Conservation (phyloP, 441 rosid species). For the Populus hybrid region DNA sequence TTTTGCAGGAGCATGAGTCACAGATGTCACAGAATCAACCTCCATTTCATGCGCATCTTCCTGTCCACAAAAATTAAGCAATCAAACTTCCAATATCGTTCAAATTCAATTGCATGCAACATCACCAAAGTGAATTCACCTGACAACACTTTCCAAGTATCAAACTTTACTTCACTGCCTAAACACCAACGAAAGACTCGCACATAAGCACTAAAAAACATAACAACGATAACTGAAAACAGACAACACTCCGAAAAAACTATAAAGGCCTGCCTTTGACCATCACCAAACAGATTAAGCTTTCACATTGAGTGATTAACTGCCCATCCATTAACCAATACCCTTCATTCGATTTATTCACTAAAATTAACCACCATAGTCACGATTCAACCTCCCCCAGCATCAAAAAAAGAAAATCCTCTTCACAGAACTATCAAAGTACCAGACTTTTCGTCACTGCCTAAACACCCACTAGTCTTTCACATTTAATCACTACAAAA, state of each 20-base stretch:
- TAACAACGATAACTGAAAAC: not conserved
- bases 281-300: not conserved
- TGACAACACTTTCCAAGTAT: not conserved
- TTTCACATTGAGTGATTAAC: not conserved
- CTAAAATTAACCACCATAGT: not conserved
- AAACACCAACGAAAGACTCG: not conserved
- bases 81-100: not conserved
- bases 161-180: not conserved
- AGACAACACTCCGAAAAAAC: not conserved
- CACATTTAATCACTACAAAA: not conserved
- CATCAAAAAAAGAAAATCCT: not conserved
- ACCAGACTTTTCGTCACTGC: not conserved
- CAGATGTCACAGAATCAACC: constrained; percentile 55
- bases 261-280: not conserved
- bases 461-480: not conserved
- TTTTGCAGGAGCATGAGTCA: constrained; percentile 40
- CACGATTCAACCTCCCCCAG: not conserved
- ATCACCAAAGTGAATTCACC: not conserved
- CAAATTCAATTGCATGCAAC: not conserved
- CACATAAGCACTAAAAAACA: not conserved
- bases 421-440: not conserved
- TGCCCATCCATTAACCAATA: not conserved
- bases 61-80: constrained; percentile 25
- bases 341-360: not conserved
- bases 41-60: constrained; percentile 75